Evolutionary conservation across 2,329 filamentous ascomycete genomes (phyloP).

Genomic region (Aspergillus neotritici): DNA sequence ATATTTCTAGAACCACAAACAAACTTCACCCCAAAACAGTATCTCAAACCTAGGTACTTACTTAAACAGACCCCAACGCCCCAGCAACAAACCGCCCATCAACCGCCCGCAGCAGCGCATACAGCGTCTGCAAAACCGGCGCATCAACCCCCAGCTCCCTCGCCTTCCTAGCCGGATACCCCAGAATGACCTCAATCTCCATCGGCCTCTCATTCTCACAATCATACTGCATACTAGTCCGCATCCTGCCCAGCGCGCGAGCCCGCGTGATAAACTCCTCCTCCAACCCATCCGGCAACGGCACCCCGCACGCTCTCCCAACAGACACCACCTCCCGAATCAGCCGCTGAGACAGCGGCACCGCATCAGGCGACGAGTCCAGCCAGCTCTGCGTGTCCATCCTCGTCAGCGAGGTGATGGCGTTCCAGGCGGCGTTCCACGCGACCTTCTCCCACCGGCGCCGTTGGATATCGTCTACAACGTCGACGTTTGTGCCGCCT

Average conservation of each 20-base stretch:
- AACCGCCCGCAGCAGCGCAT: conserved; percentile 27
- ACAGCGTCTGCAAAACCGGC: conserved; percentile 37
- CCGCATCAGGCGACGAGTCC: conserved; percentile 35
- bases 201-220: conserved; percentile 37
- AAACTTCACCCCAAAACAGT: no score
- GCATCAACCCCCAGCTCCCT: conserved; percentile 36
- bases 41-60: no score
- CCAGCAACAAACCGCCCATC: conserved; percentile 14
- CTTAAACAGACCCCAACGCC: no score
- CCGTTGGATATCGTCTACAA: conserved; percentile 33
- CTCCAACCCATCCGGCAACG: conserved; percentile 31
- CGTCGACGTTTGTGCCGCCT: conserved; percentile 38
- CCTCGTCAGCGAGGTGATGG: conserved; percentile 39
- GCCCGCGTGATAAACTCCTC: conserved; percentile 38
- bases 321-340: conserved; percentile 44
- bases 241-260: conserved; percentile 35
- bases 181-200: conserved; percentile 46
- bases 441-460: conserved; percentile 40
- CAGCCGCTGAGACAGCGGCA: conserved; percentile 33
- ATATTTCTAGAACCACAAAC: no score
- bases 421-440: conserved; percentile 41
- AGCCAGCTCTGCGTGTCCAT: conserved; percentile 42
- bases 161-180: conserved; percentile 37
- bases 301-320: conserved; percentile 35
- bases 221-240: conserved; percentile 45